Base-by-base conservation (phyloP, 2,329 filamentous ascomycete genomes). In the Penicillium nordicum region DNA sequence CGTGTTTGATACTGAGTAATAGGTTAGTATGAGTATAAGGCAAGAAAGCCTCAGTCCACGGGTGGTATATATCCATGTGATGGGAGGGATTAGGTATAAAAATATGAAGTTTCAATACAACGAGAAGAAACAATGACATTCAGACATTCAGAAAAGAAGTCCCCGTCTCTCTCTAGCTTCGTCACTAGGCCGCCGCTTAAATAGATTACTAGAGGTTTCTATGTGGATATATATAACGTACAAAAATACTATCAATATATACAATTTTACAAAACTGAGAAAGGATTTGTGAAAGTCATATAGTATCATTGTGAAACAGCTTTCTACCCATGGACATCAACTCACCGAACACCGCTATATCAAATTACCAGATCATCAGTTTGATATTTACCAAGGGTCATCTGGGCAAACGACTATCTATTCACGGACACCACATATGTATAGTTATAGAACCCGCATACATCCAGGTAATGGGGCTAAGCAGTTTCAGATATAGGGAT, bases 381-480 rank as follows among this genome's bases (percentile, higher is more conserved):
- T 23, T 16, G 4, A 2, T 2, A 32, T 0, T 11, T 2, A 23
- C 11, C 12, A 6, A 21, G 11, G 23, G 5, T 16, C 11, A 9
- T 21, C 38, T 7, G 6, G 21, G 6, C 8, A 16, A 25, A 25
- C 14, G 2, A 10, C 23, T 27, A 27, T 27, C 23, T 27, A 27
- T 27, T 7, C 23, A 27, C 5, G n/a, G 9, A n/a, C 21, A 42
- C 12, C n/a, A 16, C 7, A 25, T 3, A 23, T 16, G 12, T 14
- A 21, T 7, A n/a, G n/a, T n/a, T n/a, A 9, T 3, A 1, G 1
- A 21, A 2, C n/a, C 12, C 12, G 32, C 3, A 1, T 11, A 23
- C 0, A 16, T 9, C 9, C 2, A 12, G 4, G 5, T 2, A 34
- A 5, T 36, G 8, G 1, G 11, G 3, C 21, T 29, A 46, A 34